These are phyloP conservation scores for Trichophyton simii DNA, from an alignment of 2,329 filamentous ascomycete genomes.

Conservation along the genomic window DNA sequence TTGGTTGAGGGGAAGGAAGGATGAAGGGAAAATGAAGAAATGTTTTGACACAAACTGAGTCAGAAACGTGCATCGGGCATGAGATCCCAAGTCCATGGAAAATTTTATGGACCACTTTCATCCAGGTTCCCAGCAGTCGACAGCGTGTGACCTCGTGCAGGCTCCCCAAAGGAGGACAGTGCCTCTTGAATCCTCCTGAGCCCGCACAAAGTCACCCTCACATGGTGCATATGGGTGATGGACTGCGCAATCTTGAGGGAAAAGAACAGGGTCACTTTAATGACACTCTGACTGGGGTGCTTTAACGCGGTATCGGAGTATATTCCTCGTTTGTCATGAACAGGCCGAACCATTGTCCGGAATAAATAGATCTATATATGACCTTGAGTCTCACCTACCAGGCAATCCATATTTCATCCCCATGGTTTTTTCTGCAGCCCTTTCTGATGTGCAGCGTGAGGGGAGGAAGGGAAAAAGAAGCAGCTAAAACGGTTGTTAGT, in stretches of 20 bases:
- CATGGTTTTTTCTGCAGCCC: not conserved
- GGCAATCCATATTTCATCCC: not conserved
- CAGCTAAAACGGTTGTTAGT: constrained; percentile 1
- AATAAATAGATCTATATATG: not conserved
- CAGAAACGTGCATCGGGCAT: not conserved
- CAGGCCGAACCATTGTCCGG: not conserved
- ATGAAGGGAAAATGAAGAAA: not conserved
- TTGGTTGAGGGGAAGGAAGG: not conserved
- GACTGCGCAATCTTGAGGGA: not conserved
- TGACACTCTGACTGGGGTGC: not conserved
- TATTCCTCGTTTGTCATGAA: not conserved
- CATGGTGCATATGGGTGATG: not conserved
- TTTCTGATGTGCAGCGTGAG: not conserved
- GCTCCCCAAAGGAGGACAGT: not conserved
- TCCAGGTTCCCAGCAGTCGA: not conserved
- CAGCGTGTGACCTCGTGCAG: constrained; percentile 3
- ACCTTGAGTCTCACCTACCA: not conserved
- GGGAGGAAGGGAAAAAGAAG: not conserved
- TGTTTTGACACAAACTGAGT: constrained; percentile 5
- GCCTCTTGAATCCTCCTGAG: not conserved
- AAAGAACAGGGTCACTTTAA: not conserved
- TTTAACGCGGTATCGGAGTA: not conserved
- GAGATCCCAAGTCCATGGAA: not conserved
- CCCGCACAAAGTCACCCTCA: not conserved
- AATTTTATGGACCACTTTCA: not conserved